phyloP scores from a whole-genome alignment of 2,329 filamentous ascomycete genomes.

The Neonectria sp. region DNA sequence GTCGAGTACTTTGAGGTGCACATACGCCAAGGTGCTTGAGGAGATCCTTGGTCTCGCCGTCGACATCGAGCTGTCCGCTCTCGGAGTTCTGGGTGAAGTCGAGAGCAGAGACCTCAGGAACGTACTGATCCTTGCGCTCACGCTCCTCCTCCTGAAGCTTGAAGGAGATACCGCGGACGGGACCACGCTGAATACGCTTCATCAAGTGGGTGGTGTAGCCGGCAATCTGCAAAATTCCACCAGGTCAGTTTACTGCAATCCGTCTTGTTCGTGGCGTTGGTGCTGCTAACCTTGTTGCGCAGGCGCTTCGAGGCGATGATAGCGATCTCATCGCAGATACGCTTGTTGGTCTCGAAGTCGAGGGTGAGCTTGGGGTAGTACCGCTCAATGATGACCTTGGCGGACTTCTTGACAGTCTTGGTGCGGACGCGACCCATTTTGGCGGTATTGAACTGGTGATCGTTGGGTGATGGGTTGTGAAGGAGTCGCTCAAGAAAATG shows the following conservation, averaged over 20 bases:
- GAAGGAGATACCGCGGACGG: slow-evolving; percentile 99
- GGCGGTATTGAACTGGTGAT: slow-evolving; percentile 63
- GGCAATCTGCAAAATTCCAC: slow-evolving; percentile 77
- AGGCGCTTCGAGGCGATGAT: slow-evolving; percentile 99
- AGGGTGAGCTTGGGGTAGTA: slow-evolving; percentile 98
- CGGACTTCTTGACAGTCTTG: slow-evolving; percentile 82
- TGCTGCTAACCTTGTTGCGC: slow-evolving; percentile 89
- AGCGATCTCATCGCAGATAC: slow-evolving; percentile 99
- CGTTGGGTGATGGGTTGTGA: slow-evolving; percentile 53
- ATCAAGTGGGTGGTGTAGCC: slow-evolving; percentile 99
- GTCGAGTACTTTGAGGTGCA: slow-evolving; percentile 52
- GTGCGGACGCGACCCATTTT: slow-evolving; percentile 81
- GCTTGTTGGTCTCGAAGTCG: slow-evolving; percentile 99
- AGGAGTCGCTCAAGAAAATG: slow-evolving; percentile 48
- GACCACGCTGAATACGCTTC: slow-evolving; percentile 99
- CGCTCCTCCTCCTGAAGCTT: slow-evolving; percentile 99
- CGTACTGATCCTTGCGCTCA: slow-evolving; percentile 99
- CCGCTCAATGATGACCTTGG: slow-evolving; percentile 99
- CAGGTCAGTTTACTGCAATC: slow-evolving; percentile 38
- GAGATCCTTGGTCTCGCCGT: slow-evolving; percentile 98
- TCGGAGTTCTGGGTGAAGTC: slow-evolving; percentile 97
- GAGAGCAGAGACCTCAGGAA: slow-evolving; percentile 97
- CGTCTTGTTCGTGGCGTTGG: slow-evolving; percentile 13
- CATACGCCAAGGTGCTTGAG: slow-evolving; percentile 98
- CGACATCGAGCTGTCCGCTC: slow-evolving; percentile 93